Evolutionary conservation across 441 rosid species (phyloP), one percentile per base, ranked within the genome.

Genomic region (Croton laevigatus): DNA sequence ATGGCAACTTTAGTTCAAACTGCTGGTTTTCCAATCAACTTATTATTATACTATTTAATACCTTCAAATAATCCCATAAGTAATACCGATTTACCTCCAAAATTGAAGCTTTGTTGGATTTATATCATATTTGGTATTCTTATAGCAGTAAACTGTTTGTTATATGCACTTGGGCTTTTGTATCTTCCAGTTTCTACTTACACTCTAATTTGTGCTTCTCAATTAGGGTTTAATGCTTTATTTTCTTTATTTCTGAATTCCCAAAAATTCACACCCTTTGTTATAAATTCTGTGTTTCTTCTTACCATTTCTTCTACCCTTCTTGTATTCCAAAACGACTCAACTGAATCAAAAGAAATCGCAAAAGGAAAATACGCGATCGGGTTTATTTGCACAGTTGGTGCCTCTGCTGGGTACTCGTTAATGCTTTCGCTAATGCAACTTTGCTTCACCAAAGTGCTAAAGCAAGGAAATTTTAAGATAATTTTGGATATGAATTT

Each of bases 121-220:
- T 88, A 83, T 45, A 3, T 61, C 2, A 65, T 71, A 0, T 59
- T 86, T 4, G 93, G 93, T n/a, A 12, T 82, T 20, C 65, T 86
- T 68, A 20, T 81, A 59, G 80, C 85, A 0, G 86, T 71, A 1
- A 80, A 81, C 68, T 71, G 83, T 75, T 2, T 80, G 77, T 65
- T 86, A 73, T 83, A 86, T 75, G 78, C 89, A 5, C 55, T 79
- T 9, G 90, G 90, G 16, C 85, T 85, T 17, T 45, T 74, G 11
- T 85, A 85, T 75, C 79, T 88, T 1, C 89, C 90, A 0, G 86
- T 82, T 8, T 86, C 90, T 1, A 85, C 89, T 3, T 88, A 81
- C 68, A 81, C 90, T 23, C 82, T 88, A 6, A 74, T 86, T n/a
- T 83, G 83, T 46, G 85, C 91, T 4, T 69, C 86, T 9, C 89